Base-by-base conservation (phyloP, 176 grass and related monocot species). In the Oryza meyeriana region DNA sequence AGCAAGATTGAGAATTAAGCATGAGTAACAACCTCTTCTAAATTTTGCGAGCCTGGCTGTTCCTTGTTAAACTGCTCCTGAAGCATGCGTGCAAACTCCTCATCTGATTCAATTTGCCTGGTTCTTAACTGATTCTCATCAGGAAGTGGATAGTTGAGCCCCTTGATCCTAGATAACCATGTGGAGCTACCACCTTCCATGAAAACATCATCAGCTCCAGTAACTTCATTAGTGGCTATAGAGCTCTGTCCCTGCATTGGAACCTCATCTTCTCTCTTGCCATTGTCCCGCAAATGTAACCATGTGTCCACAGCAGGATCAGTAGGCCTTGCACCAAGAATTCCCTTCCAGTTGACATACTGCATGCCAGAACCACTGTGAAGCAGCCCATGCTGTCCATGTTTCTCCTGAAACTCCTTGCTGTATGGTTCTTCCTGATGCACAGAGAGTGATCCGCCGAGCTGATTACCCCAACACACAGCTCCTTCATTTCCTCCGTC, bases 21-120 rank as follows among this genome's bases (percentile, higher is more conserved):
- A 75, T 30, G 36, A 20, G 38, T 61, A 87, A 78, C 55, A 90
- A 97, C 89, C 90, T 85, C 66, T 80, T 97, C 84, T 0, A 42
- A 85, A 62, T 36, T 44, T 67, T 82, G 81, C 22, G 79, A 82
- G 44, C 77, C 87, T 68, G 57, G 66, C 2, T 57, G 50, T 73
- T 91, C 92, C 81, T 89, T 69, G 90, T 92, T 80, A 42, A 94
- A 90, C 84, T 92, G 80, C 74, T 92, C 85, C 33, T 97, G 92
- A 75, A 97, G 94, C 29, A 67, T 72, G 28, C 84, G 80, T 32
- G 92, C 94, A 69, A 97, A 77, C 41, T 75, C 28, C 72, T 92
- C 92, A 78, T 97, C 94, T 11, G 86, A 78, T 66, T 97, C 81
- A 81, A 97, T 85, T 71, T 94, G 92, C 59, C 64, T 90, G 63